Conservation (phyloP, 2,329 filamentous ascomycete genomes). For the Sclerotinia trifoliorum region DNA sequence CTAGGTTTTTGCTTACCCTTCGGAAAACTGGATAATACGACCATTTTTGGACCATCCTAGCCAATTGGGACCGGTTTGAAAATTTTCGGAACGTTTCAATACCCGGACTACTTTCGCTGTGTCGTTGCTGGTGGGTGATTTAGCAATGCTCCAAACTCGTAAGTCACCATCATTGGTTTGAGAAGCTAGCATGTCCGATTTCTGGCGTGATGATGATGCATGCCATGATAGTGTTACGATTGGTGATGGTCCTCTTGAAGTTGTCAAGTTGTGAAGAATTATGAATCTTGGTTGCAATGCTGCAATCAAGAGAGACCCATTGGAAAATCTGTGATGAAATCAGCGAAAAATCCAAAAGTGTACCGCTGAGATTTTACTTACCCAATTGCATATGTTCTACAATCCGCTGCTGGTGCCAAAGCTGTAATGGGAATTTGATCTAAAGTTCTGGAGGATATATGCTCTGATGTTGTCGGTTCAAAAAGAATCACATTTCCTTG, state of each 20-base stretch:
- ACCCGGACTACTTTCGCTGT: slow-evolving; percentile 86
- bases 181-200: slow-evolving; percentile 95
- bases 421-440: slow-evolving; percentile 92
- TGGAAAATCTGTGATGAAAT: slow-evolving; percentile 69
- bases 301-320: slow-evolving; percentile 89
- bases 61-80: slow-evolving; percentile 79
- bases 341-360: slow-evolving; percentile 21
- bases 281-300: slow-evolving; percentile 89
- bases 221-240: slow-evolving; percentile 91
- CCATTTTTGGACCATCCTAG: slow-evolving; percentile 99
- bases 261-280: slow-evolving; percentile 88
- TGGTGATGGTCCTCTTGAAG: slow-evolving; percentile 77
- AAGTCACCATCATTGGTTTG: slow-evolving; percentile 91
- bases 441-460: slow-evolving; percentile 86
- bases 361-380: slow-evolving; percentile 43
- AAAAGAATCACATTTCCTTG: slow-evolving; percentile 94
- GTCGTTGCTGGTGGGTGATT: slow-evolving; percentile 68
- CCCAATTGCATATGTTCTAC: slow-evolving; percentile 94
- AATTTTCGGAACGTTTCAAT: slow-evolving; percentile 75
- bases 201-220: slow-evolving; percentile 91
- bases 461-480: slow-evolving; percentile 88
- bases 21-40: slow-evolving; percentile 86
- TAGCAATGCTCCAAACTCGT: slow-evolving; percentile 94
- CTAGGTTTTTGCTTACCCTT: slow-evolving; percentile 64
- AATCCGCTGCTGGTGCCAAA: slow-evolving; percentile 83